Evolutionary conservation across 179 eudicot species (phyloP), one percentile per base, ranked within the genome.

Genomic region (Camellia oleifera): DNA sequence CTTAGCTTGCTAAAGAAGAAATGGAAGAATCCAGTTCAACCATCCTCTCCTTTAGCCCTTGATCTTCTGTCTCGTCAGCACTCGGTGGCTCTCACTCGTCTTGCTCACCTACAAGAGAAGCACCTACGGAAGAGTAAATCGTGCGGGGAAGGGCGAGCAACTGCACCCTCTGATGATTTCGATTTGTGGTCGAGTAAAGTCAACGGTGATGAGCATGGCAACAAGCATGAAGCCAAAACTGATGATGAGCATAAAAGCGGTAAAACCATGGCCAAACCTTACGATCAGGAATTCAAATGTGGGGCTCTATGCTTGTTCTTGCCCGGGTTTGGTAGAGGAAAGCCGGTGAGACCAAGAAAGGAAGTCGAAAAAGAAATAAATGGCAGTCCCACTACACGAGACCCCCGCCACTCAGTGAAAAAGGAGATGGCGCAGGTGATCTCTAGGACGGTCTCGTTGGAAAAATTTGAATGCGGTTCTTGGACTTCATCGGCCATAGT

Each of bases 401-500:
- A 32, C 40, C 1, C 40, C 40, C 40, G 40, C 40, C 40, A 32
- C 40, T 32, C 40, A 32, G 40, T 32, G 40, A 32, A 32, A 32
- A 80, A 84, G 9, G 69, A 65, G 64, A 69, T 9, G 8, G 18
- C n/a, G n/a, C 80, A 69, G 15, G 84, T 67, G 17, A 89, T 91
- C 63, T 94, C 98, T 13, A 87, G 87, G 69, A 89, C 83, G n/a
- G 93, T 90, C 14, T 94, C 98, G 0, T 61, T 94, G 42, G 96
- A 94, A 84, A 94, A 88, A 83, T 94, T 94, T 45, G 97, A 94
- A 40, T 94, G 98, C 4, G 98, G 91, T 23, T 93, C 98, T 3
- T 93, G 92, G 92, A 80, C 84, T 12, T 88, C 98, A 6, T 87
- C 93, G 0, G 58, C 58, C 58, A 78, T 88, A 57, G 65, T 81